Evolutionary conservation across 2,329 filamentous ascomycete genomes (phyloP), one percentile per base, ranked within the genome.

Genomic region (Fusarium udum): DNA sequence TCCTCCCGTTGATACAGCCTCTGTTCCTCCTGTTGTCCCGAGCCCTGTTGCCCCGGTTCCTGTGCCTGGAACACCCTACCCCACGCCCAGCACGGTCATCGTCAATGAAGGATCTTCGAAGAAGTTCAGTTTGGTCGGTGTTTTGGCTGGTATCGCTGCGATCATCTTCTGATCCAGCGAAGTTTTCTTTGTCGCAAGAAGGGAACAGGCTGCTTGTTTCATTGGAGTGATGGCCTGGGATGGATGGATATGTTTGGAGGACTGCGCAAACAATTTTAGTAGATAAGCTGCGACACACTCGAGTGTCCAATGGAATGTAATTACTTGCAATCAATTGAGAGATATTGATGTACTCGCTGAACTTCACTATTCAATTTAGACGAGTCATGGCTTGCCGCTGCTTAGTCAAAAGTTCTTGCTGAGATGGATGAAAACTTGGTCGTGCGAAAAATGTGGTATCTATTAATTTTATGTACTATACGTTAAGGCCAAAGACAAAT

Each of bases 71-170:
- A 65, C 65, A 20, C 65, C 67, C 4, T 53, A 48, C 13, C 67
- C 67, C 12, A 69, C 67, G 16, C 67, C 67, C 26, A 64, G 43
- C 52, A 49, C 59, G 16, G 75, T 73, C 26, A 37, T 69, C 13
- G 46, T 72, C 43, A 77, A 67, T 32, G 72, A 61, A 24, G 78
- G 70, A 26, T 62, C 74, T 0, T 58, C 59, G 45, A 71, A 75
- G 34, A 66, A 58, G 26, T 53, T 70, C 20, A 75, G 62, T 61
- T 61, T 76, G 39, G 46, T 76, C 31, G 75, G 67, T 37, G n/a
- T 79, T 56, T 24, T 79, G 20, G 78, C 77, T 18, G 73, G 73
- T 42, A 31, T 72, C 1, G 69, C 57, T 7, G 78, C 74, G 15
- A 46, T 79, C 51, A 46, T 77, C 32, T 42, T 78, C 4, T 69